A percentile compares a stretch with the other conserved stretches of the same genome.
Conservation (phyloP, 345 rosid species). For the Fremontodendron californicum region DNA sequence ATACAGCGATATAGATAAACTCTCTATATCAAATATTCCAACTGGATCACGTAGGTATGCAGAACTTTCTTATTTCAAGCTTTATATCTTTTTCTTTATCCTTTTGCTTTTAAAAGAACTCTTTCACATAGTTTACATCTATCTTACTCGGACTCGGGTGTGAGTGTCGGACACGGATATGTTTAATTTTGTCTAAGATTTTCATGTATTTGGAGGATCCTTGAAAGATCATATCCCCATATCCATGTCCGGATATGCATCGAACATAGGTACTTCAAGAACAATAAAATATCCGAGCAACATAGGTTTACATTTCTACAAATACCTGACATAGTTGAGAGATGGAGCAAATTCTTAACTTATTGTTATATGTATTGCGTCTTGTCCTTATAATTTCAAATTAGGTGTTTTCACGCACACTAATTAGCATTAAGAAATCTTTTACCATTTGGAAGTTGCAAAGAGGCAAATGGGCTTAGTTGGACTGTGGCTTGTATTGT, state of each 20-base stretch:
- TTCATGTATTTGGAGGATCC: no score
- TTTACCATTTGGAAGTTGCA: background rate
- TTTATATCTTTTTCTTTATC: background rate
- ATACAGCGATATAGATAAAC: conserved; percentile 71
- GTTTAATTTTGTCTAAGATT: no score
- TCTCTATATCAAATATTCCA: conserved; percentile 88
- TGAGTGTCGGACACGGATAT: no score
- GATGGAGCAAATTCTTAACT: background rate
- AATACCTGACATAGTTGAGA: background rate
- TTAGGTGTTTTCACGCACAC: background rate
- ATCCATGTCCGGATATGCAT: no score
- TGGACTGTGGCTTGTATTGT: background rate
- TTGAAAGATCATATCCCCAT: no score
- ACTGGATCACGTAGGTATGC: conserved; percentile 63
- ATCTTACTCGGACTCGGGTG: no score
- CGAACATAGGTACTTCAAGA: no score
- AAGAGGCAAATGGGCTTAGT: background rate
- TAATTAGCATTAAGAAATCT: background rate
- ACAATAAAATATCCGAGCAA: no score
- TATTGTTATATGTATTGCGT: background rate
- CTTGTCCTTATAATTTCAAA: background rate
- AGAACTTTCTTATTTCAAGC: conserved; percentile 10
- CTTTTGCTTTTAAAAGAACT: background rate
- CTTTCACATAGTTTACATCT: background rate
- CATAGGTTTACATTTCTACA: no score